A percentile compares a stretch with the other conserved stretches of the same genome.
Evolutionary conservation across 2,329 filamentous ascomycete species (phyloP).

Genomic region (Cryoendolithus antarcticus): DNA sequence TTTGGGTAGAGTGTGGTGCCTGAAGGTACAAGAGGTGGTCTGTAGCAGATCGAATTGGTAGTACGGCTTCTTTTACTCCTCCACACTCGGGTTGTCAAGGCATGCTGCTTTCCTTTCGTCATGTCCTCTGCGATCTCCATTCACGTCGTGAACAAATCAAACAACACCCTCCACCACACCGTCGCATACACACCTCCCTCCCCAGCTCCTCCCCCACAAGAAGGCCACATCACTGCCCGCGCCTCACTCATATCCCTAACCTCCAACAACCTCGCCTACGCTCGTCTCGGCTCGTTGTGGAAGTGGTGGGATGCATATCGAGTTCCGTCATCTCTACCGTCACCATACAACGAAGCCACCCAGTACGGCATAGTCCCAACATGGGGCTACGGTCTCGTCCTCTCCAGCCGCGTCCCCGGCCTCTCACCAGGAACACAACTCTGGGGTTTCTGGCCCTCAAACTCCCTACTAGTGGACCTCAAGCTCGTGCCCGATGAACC

Average conservation of each 20-base stretch:
- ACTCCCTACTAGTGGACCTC: constrained; percentile 27
- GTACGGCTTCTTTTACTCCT: too few relatives aligned
- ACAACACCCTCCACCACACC: constrained; percentile 6
- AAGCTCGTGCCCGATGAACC: constrained; percentile 16
- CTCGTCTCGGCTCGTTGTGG: constrained; percentile 15
- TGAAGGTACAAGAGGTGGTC: too few relatives aligned
- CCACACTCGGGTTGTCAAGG: too few relatives aligned
- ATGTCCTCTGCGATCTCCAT: constrained; percentile 1
- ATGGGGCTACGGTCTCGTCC: constrained; percentile 37
- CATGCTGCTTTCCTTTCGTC: not conserved
- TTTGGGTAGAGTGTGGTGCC: too few relatives aligned
- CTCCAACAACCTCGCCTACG: constrained; percentile 16
- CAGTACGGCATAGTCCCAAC: constrained; percentile 36
- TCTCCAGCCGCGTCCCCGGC: constrained; percentile 28
- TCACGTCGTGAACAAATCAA: constrained; percentile 10
- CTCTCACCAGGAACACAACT: constrained; percentile 26
- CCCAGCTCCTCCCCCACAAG: constrained; percentile 2
- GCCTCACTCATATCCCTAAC: constrained; percentile 8
- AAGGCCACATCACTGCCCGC: constrained; percentile 7
- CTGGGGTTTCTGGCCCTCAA: constrained; percentile 35
- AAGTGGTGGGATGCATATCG: constrained; percentile 36
- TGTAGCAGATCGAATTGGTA: too few relatives aligned
- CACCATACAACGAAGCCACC: constrained; percentile 24
- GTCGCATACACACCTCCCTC: constrained; percentile 1
- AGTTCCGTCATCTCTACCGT: constrained; percentile 25